A percentile compares a stretch with the other conserved stretches of the same genome.
These are phyloP conservation scores for Triticum turgidum DNA, from an alignment of 176 grass and related monocot genomes.

Conservation along the genomic window DNA sequence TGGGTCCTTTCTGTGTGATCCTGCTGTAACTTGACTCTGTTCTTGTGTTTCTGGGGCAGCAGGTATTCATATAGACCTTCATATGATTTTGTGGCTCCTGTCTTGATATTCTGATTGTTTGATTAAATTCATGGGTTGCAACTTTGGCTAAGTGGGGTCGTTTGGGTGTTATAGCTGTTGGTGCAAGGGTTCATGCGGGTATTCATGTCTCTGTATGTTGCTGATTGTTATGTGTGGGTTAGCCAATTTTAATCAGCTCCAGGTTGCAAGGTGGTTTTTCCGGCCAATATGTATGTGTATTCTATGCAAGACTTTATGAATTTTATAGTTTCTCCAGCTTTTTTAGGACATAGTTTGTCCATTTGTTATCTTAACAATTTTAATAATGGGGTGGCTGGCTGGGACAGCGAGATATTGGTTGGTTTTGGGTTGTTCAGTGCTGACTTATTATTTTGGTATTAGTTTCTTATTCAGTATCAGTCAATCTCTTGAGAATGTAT, in stretches of 20 bases:
- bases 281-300: neutral
- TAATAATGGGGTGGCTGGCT: neutral
- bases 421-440: neutral
- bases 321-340: neutral
- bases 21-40: neutral
- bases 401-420: neutral
- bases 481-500: neutral
- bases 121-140: neutral
- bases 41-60: constrained; percentile 2
- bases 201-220: neutral
- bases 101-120: neutral
- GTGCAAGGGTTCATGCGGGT: neutral
- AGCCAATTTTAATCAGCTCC: neutral
- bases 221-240: neutral
- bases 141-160: neutral
- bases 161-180: neutral
- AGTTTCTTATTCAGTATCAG: neutral
- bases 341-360: neutral
- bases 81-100: constrained; percentile 2
- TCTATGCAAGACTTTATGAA: neutral
- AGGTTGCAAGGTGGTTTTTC: neutral
- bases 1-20: neutral
- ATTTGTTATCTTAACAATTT: neutral
- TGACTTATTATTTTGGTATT: neutral
- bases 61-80: neutral